Percentiles rank a stretch among this genome's conserved stretches.
Evolutionary conservation across 1,284 basidiomycete genomes (phyloP).

Genomic region (Coriolopsis trogii): DNA sequence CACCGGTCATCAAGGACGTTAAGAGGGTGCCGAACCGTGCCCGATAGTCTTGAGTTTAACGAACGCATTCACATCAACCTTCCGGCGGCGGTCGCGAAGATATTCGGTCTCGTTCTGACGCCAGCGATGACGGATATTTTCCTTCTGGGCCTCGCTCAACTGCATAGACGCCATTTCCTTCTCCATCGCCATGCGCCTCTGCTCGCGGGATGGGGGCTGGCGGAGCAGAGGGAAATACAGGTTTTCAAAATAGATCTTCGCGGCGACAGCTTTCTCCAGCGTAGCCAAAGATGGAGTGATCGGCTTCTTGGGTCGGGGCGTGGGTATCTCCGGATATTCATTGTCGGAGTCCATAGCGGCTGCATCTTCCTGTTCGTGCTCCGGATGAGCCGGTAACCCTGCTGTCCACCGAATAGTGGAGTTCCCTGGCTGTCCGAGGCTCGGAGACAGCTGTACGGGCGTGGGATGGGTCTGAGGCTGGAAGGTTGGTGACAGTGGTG

Average conservation of each 20-base stretch:
- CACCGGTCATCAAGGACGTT: conserved; percentile 16
- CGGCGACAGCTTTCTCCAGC: conserved; percentile 90
- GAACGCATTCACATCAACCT: conserved; percentile 86
- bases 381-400: conserved; percentile 61
- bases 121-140: conserved; percentile 77
- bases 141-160: conserved; percentile 72
- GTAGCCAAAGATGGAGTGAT: conserved; percentile 88
- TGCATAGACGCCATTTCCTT: conserved; percentile 80
- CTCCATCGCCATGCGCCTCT: conserved; percentile 85
- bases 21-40: conserved; percentile 63
- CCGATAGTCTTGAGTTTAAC: conserved; percentile 94
- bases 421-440: conserved; percentile 56
- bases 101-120: conserved; percentile 87
- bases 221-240: conserved; percentile 91
- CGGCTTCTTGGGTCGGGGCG: conserved; percentile 49
- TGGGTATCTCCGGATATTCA: conserved; percentile 34
- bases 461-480: conserved; percentile 34
- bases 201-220: conserved; percentile 83
- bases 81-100: conserved; percentile 80
- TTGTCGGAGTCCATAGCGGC: conserved; percentile 28
- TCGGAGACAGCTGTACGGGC: conserved; percentile 32
- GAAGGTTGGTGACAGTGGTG: conserved; percentile 36
- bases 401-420: conserved; percentile 64
- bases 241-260: conserved; percentile 96
- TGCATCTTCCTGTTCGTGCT: conserved; percentile 61